Evolutionary conservation across 345 rosid genomes (phyloP), one percentile per base, ranked within the genome.

Genomic region (Dipteronia sinensis): DNA sequence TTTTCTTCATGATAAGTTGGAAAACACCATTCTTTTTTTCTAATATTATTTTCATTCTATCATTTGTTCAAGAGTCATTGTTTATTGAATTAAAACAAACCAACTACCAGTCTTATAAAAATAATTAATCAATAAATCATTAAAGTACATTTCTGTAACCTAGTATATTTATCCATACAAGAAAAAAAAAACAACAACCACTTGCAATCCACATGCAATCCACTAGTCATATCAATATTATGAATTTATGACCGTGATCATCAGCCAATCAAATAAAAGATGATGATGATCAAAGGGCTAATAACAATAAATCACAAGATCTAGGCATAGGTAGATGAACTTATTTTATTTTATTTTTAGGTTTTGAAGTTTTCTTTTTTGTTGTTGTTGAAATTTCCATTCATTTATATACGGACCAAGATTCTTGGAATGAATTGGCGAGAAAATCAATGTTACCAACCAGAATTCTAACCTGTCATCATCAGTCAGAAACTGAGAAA

Each of bases 401-500:
- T 68, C 25, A 69, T 56, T 68, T 49, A 74, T 64, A 4, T 34
- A 4, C 38, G 81, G 62, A 79, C 72, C 65, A 40, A 76, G 83
- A 82, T 63, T 72, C 83, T 79, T 71, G 85, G 86, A 66, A 20
- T 64, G 40, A 67, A 47, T 53, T 53, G 84, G 83, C 85, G 89
- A 82, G 87, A 82, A 81, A 79, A 74, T 69, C 89, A n/a, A 86
- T 62, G 84, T 69, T 75, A 23, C 85, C 74, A 74, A 84, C 91
- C 76, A 71, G 82, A 86, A 86, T 88, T 86, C 87, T 84, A 84
- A 74, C 81, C 74, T 79, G 86, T 81, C 84, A 81, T 81, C 78
- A 20, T 77, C 69, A 79, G 81, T 79, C 85, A 77, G 86, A 34
- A 34, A 67, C 17, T 59, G 65, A 67, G 40, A 82, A 46, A 80